phyloP scores from a whole-genome alignment of 2,329 filamentous ascomycete species.

The Colletotrichum graminicola region DNA sequence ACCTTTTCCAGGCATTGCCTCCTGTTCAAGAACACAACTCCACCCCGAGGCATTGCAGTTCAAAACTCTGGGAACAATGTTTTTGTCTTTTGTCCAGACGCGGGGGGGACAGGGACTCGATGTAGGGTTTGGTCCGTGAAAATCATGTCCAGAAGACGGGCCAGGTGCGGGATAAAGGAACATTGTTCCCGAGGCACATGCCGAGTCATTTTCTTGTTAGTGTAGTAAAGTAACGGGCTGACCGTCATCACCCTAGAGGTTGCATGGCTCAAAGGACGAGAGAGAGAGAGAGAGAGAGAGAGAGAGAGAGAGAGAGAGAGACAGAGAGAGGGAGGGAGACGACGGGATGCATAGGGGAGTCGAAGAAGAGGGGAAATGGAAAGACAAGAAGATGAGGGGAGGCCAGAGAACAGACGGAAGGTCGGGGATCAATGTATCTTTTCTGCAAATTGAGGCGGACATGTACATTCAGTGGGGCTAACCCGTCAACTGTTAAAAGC shows the following conservation, averaged over 20 bases:
- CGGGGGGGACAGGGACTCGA: not conserved
- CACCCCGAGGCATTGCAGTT: not conserved
- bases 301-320: not conserved
- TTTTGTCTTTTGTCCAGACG: not conserved
- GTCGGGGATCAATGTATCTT: constrained; percentile 14
- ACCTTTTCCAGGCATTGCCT: not conserved
- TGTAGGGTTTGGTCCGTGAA: not conserved
- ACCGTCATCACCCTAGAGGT: not conserved
- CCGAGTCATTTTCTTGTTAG: constrained; percentile 17
- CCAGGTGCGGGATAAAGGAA: not conserved
- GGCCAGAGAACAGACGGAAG: not conserved
- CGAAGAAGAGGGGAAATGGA: constrained; percentile 19
- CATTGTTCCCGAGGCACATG: constrained; percentile 6
- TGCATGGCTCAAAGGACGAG: constrained; percentile 10
- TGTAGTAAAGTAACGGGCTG: constrained; percentile 11
- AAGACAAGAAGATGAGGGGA: constrained; percentile 15
- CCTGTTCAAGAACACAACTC: not conserved
- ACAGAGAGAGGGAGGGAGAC: not conserved
- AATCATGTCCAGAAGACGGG: not conserved
- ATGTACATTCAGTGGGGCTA: constrained; percentile 13
- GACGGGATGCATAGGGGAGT: constrained; percentile 13
- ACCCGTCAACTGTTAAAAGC: constrained; percentile 11
- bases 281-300: not conserved
- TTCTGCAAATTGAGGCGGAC: not conserved
- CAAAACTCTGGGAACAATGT: not conserved